A percentile compares a stretch with the other conserved stretches of the same genome.
phyloP scores from a whole-genome alignment of 805 yeast genomes.

The Sugiyamaella boreocaroliniensis region DNA sequence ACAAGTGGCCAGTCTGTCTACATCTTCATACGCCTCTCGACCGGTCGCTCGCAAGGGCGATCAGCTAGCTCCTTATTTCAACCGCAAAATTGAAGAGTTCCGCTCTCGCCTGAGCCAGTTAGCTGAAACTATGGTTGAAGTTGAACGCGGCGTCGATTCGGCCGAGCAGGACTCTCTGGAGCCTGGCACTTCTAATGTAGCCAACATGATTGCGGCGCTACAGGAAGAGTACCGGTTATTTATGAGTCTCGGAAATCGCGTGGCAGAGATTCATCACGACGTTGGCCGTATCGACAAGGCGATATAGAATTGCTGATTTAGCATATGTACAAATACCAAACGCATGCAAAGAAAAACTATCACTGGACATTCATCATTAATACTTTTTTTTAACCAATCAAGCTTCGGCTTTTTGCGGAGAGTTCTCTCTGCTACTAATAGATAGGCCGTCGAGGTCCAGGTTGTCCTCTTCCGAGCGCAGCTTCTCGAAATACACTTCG shows the following conservation, averaged over 20 bases:
- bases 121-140: conserved; percentile 28
- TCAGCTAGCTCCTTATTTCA: conserved; percentile 46
- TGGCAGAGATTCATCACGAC: conserved; percentile 62
- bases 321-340: background rate
- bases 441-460: background rate
- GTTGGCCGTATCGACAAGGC: conserved; percentile 26
- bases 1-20: background rate
- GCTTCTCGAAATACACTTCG: conserved; percentile 42
- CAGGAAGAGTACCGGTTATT: conserved; percentile 60
- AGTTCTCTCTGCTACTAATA: background rate
- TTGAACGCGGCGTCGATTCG: conserved; percentile 29
- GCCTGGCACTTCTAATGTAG: conserved; percentile 22
- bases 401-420: background rate
- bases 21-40: background rate
- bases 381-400: background rate
- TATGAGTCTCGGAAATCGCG: conserved; percentile 64
- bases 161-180: conserved; percentile 23
- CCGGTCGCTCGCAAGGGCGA: conserved; percentile 29
- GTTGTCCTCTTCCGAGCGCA: background rate
- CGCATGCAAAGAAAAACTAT: background rate
- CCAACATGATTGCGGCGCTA: conserved; percentile 19
- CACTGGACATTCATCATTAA: background rate
- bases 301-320: background rate
- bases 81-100: conserved; percentile 39
- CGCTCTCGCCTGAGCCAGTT: conserved; percentile 35